phyloP scores from a whole-genome alignment of 768 basidiomycete genomes.

The Peribolospora kevripleyi region DNA sequence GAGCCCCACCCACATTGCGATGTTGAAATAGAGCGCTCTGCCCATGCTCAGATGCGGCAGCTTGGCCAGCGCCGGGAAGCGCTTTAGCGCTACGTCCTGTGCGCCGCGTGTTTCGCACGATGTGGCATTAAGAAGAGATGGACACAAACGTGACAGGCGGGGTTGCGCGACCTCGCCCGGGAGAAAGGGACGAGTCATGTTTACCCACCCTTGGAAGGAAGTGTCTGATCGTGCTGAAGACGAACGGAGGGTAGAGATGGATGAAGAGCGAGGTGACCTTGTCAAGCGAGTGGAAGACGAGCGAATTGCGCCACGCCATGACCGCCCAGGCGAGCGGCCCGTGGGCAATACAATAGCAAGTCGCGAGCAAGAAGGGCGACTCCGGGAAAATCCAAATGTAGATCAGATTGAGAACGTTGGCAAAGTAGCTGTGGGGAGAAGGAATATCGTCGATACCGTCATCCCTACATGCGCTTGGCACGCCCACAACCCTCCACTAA shows the following conservation, averaged over 20 bases:
- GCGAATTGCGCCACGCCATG: constrained; percentile 79
- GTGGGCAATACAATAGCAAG: constrained; percentile 78
- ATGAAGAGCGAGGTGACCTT: constrained; percentile 90
- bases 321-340: constrained; percentile 19
- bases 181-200: no score
- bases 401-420: constrained; percentile 68
- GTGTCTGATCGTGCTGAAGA: constrained; percentile 51
- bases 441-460: not conserved
- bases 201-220: no score
- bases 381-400: constrained; percentile 76
- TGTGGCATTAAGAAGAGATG: no score
- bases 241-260: constrained; percentile 77
- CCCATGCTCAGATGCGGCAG: no score
- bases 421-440: constrained; percentile 38
- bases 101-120: no score
- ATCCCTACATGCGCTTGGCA: constrained; percentile 11
- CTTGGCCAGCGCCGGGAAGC: no score
- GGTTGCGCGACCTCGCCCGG: no score
- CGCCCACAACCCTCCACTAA: constrained; percentile 9
- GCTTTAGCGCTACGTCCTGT: no score
- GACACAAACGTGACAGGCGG: no score
- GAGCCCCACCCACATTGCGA: no score
- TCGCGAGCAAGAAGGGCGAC: constrained; percentile 54
- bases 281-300: constrained; percentile 92
- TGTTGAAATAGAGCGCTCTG: no score